A percentile compares a stretch with the other conserved stretches of the same genome.
phyloP scores from a whole-genome alignment of 306 rosid genomes.

The Dalbergia cochinchinensis region DNA sequence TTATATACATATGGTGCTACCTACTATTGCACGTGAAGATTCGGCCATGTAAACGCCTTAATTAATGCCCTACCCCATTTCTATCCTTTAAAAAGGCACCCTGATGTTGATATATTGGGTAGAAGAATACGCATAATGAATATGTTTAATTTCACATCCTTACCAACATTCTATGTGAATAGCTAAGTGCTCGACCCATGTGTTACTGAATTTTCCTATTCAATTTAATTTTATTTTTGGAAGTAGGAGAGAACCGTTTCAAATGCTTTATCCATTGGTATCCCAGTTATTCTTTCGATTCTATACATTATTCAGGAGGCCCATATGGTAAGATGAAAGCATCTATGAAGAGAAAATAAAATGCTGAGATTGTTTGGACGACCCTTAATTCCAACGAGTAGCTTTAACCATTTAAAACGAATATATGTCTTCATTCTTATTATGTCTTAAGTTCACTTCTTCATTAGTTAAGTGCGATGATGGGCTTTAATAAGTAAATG shows the following conservation, averaged over 20 bases:
- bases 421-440: not conserved
- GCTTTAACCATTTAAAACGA: not conserved
- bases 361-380: not conserved
- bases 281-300: slow-evolving; percentile 9
- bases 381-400: not conserved
- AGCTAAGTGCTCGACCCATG: not conserved
- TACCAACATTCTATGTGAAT: not conserved
- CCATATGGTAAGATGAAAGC: not conserved
- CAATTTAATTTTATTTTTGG: not conserved
- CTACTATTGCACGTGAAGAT: slow-evolving; percentile 28
- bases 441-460: not conserved
- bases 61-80: not conserved
- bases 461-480: not conserved
- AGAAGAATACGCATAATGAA: not conserved
- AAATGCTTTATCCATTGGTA: not conserved
- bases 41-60: slow-evolving; percentile 17
- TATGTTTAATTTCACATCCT: not conserved
- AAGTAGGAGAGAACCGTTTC: not conserved
- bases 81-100: slow-evolving; percentile 5
- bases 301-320: not conserved
- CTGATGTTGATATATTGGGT: slow-evolving; percentile 37
- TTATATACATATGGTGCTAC: slow-evolving; percentile 14
- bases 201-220: not conserved
- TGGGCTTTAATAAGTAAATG: not conserved
- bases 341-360: slow-evolving; percentile 8